phyloP scores from a whole-genome alignment of 2,329 filamentous ascomycete species.

The Rhinocladiella similis region DNA sequence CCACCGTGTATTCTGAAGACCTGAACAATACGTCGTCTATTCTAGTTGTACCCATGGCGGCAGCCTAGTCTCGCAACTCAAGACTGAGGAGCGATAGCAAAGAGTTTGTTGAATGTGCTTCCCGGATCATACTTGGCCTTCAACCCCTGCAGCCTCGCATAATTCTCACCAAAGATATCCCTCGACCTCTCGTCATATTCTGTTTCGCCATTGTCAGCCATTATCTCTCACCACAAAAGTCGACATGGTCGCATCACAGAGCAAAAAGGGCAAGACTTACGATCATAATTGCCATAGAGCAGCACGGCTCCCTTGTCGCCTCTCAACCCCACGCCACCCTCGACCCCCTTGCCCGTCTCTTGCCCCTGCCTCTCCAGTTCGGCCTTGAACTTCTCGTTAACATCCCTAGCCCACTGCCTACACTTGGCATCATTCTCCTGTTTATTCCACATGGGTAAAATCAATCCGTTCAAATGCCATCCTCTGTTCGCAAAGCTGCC shows the following conservation, averaged over 20 bases:
- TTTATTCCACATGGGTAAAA: slow-evolving; percentile 45
- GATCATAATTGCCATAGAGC: slow-evolving; percentile 31
- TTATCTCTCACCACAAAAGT: background rate
- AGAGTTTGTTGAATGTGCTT: slow-evolving; percentile 50
- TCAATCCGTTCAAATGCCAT: slow-evolving; percentile 45
- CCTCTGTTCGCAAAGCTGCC: slow-evolving; percentile 51
- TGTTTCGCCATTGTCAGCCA: slow-evolving; percentile 1
- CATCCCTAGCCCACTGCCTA: slow-evolving; percentile 40
- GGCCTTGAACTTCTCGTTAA: slow-evolving; percentile 34
- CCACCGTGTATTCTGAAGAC: no score
- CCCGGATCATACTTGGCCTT: slow-evolving; percentile 50
- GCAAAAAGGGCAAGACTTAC: slow-evolving; percentile 15
- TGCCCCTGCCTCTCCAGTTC: slow-evolving; percentile 25
- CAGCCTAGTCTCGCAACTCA: background rate
- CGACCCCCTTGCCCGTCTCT: slow-evolving; percentile 15
- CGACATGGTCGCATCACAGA: no score
- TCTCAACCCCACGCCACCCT: slow-evolving; percentile 10
- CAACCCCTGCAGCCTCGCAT: slow-evolving; percentile 40
- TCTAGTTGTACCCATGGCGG: background rate
- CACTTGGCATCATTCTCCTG: slow-evolving; percentile 38
- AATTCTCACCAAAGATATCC: slow-evolving; percentile 49
- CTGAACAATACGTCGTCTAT: background rate
- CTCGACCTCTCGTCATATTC: slow-evolving; percentile 28
- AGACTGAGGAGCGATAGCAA: slow-evolving; percentile 33
- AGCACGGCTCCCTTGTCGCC: slow-evolving; percentile 23